These are phyloP conservation scores for Cylindrodendrum hubeiense DNA, from an alignment of 2,329 filamentous ascomycete species.

Conservation along the genomic window DNA sequence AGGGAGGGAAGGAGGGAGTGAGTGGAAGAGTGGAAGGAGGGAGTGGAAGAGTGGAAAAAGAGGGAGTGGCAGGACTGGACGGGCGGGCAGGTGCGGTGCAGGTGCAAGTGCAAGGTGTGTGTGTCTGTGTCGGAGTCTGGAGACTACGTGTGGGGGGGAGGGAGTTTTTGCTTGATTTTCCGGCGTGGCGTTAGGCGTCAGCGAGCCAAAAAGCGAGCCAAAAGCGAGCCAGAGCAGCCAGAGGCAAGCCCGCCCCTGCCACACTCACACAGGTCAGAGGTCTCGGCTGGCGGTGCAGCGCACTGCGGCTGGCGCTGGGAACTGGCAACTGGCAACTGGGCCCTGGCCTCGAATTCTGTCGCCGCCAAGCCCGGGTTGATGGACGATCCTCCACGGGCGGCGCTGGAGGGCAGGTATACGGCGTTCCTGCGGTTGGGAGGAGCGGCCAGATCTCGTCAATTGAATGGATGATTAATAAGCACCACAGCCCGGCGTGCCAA, in stretches of 20 bases:
- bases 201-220: conserved; percentile 18
- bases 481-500: conserved; percentile 12
- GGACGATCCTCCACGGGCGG: neutral
- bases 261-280: neutral
- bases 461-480: conserved; percentile 12
- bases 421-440: neutral
- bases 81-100: conserved; percentile 8
- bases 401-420: neutral
- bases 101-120: conserved; percentile 33
- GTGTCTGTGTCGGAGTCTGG: conserved; percentile 14
- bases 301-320: neutral
- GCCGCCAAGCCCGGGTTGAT: neutral
- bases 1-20: conserved; percentile 21
- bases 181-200: conserved; percentile 37
- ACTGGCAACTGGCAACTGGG: neutral
- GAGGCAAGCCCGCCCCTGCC: conserved; percentile 13
- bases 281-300: neutral
- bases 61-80: conserved; percentile 6
- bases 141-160: conserved; percentile 19
- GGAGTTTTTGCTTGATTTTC: conserved; percentile 30
- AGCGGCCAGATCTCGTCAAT: neutral
- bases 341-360: neutral
- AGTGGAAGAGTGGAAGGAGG: conserved; percentile 34
- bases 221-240: neutral
- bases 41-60: conserved; percentile 25